These are phyloP conservation scores for Arthrobotrys musiformis DNA, from an alignment of 2,329 filamentous ascomycete species.

Conservation along the genomic window DNA sequence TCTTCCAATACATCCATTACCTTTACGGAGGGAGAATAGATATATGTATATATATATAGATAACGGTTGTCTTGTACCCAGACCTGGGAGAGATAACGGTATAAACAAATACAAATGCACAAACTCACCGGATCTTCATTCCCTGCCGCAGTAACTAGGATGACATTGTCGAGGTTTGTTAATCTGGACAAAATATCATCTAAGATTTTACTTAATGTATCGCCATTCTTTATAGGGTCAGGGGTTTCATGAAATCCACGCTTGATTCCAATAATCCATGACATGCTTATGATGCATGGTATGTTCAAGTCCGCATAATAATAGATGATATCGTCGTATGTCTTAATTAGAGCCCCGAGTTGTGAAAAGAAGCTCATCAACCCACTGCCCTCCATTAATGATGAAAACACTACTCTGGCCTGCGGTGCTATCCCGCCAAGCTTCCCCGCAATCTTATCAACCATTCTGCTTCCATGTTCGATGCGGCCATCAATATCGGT, in stretches of 20 bases:
- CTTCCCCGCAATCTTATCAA: not conserved
- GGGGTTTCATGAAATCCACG: too few relatives aligned
- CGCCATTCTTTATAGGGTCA: not conserved
- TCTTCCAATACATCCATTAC: too few relatives aligned
- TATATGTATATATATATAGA: too few relatives aligned
- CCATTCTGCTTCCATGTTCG: not conserved
- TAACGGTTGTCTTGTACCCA: too few relatives aligned
- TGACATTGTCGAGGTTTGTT: constrained; percentile 4
- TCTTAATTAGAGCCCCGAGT: not conserved
- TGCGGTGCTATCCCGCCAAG: constrained; percentile 1
- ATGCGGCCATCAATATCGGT: not conserved
- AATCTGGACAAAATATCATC: not conserved
- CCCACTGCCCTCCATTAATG: not conserved
- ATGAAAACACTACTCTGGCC: not conserved
- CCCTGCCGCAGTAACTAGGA: not conserved
- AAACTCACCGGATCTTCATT: not conserved
- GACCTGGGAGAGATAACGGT: too few relatives aligned
- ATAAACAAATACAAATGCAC: too few relatives aligned
- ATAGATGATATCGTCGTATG: constrained; percentile 11
- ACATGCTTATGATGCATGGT: constrained; percentile 25
- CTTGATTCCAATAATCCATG: not conserved
- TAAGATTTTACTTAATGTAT: not conserved
- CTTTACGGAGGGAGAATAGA: too few relatives aligned
- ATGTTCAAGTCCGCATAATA: not conserved
- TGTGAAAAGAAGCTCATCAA: not conserved